Base-by-base conservation (phyloP, 2,329 filamentous ascomycete genomes). In the Apiospora phragmitis region DNA sequence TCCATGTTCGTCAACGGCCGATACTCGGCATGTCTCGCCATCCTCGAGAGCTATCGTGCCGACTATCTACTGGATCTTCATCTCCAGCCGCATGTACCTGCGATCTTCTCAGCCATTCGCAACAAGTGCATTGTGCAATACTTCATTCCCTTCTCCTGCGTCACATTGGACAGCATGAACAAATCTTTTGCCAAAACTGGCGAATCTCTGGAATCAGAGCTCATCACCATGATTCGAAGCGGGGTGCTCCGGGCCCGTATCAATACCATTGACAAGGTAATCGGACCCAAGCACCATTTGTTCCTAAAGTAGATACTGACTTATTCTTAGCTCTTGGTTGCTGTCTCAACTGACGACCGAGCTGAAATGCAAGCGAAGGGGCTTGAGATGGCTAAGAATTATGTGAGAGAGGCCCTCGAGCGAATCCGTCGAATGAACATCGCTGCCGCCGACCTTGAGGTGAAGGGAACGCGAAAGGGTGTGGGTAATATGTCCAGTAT, bases 61-160 rank as follows among this genome's bases (percentile, higher is more conserved):
- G 96, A 99, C 81, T 98, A 96, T 79, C 86, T 95, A n/a, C 89
- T 98, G 6, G 96, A 99, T 78, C 85, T 97, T 26, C 92, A 97
- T 80, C 88, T 99, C 8, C 91, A 93, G 71, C 89, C 87, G 72
- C 93, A 97, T 74, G 85, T 98, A 24, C 78, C 87, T 47, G 82
- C 84, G 1, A 85, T 99, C 26, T 96, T 95, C 82, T 85, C 87
- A 14, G 84, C 86, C 66, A 94, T 99, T 75, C 90, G 96, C 71
- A 93, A 88, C 77, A 98, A 98, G 84, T 95, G 95, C 77, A 98
- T 99, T 71, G 89, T 95, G 32, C 94, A 97, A 78, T 98, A 98
- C 82, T 92, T 97, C 76, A 87, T 94, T 32, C 95, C 96, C 0
- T 99, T 97, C 81, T 97, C 92, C 55, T 92, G 91, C 74, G 94